Conservation (phyloP, 805 yeast species). For the Kluyveromyces starmeri region DNA sequence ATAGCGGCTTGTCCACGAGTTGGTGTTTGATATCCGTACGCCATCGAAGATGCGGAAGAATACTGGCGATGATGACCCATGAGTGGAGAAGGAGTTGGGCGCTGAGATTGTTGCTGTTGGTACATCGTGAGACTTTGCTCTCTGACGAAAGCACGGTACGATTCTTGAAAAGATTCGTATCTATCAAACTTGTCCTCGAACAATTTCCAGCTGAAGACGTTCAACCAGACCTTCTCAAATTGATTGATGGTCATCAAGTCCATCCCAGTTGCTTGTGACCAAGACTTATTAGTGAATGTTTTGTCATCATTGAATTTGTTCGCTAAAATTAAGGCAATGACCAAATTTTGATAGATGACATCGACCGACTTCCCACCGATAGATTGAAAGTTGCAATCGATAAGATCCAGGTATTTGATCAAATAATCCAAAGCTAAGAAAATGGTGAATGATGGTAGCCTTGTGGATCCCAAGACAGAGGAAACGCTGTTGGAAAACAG, state of each 20-base stretch:
- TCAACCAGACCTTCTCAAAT: conserved; percentile 66
- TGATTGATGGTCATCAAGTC: conserved; percentile 48
- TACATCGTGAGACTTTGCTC: conserved; percentile 2
- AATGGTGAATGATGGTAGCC: conserved; percentile 77
- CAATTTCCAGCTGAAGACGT: conserved; percentile 50
- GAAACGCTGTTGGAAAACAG: conserved; percentile 50
- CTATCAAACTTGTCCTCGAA: conserved; percentile 29
- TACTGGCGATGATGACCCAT: neutral
- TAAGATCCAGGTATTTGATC: conserved; percentile 46
- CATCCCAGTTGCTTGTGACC: conserved; percentile 94
- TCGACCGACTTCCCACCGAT: conserved; percentile 29
- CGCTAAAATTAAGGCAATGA: conserved; percentile 69
- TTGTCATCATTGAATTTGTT: conserved; percentile 95
- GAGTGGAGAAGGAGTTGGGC: neutral
- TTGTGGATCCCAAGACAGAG: conserved; percentile 74
- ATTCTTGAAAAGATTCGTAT: conserved; percentile 9
- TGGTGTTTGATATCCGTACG: conserved; percentile 20
- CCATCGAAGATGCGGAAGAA: conserved; percentile 4
- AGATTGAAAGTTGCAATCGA: conserved; percentile 27
- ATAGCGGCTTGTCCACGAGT: conserved; percentile 10
- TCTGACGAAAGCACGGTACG: conserved; percentile 3
- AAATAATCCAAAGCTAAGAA: conserved; percentile 72
- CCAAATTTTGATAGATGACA: conserved; percentile 45
- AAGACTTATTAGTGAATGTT: conserved; percentile 88
- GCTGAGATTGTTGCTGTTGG: conserved; percentile 1